A percentile compares a stretch with the other conserved stretches of the same genome.
phyloP scores from a whole-genome alignment of 2,329 filamentous ascomycete species.

The Hymenotorrendiella dingleyae region DNA sequence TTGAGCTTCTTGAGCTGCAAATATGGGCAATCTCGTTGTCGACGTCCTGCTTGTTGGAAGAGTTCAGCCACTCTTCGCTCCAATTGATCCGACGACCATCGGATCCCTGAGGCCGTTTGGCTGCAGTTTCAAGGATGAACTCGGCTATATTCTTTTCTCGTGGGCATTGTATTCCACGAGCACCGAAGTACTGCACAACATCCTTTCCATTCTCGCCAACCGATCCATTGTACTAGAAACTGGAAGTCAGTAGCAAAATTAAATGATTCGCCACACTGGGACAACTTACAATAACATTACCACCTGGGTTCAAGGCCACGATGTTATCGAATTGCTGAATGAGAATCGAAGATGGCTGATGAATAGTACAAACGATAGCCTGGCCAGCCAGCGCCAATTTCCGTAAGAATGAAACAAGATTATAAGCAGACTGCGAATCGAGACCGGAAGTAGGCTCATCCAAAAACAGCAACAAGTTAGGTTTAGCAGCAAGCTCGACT shows the following conservation, averaged over 20 bases:
- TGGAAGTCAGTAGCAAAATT: too few relatives aligned
- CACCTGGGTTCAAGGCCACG: constrained; percentile 55
- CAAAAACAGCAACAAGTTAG: constrained; percentile 50
- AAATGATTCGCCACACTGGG: too few relatives aligned
- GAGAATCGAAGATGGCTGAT: constrained; percentile 44
- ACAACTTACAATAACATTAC: constrained; percentile 59
- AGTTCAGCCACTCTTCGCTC: constrained; percentile 69
- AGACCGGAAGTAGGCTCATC: constrained; percentile 54
- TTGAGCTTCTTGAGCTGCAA: not conserved
- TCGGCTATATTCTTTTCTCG: constrained; percentile 61
- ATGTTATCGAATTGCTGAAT: constrained; percentile 51
- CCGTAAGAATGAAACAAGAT: constrained; percentile 52
- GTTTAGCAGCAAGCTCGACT: constrained; percentile 47
- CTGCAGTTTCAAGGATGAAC: constrained; percentile 52
- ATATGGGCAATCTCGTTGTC: constrained; percentile 44
- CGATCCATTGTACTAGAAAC: constrained; percentile 61
- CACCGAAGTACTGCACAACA: constrained; percentile 55
- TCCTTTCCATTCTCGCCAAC: constrained; percentile 37
- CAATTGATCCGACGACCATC: constrained; percentile 62
- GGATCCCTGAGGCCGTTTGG: constrained; percentile 49
- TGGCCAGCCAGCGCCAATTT: constrained; percentile 49
- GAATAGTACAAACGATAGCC: constrained; percentile 45
- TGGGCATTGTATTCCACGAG: constrained; percentile 60
- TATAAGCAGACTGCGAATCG: constrained; percentile 55
- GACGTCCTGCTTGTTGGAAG: constrained; percentile 53